Evolutionary conservation across 345 rosid species (phyloP), one percentile per base, ranked within the genome.

Genomic region (Dipteronia sinensis): DNA sequence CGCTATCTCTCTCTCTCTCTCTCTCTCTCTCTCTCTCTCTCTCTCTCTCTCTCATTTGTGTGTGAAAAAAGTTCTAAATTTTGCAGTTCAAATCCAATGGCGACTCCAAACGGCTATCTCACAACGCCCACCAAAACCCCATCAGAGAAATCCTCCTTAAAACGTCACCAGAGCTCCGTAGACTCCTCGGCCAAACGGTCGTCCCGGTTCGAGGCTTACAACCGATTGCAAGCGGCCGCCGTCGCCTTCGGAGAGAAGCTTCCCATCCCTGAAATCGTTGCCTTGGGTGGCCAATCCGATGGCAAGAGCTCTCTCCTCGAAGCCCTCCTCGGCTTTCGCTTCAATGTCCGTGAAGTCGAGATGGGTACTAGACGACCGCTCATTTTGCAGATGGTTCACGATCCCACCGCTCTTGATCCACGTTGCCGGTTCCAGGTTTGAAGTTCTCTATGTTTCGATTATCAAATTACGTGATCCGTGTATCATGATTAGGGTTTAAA

Each of bases 211-310:
- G 98, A 96, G 82, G 98, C 97, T n/a, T 96, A 96, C 82, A 96
- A 92, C 74, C 95, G 97, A 64, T 88, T 96, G 20, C 98, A 96
- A 63, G 97, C 98, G 0, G 95, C 93, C 10, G 98, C 97, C 0
- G 99, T 96, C 12, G 99, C 98, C 49, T 94, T 96, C 81, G 99
- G 99, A 0, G 99, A 96, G 88, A 92, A 92, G 79, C 94, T 96
- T 56, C 98, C 98, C 1, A 96, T 96, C 53, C 98, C 99, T 0
- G 99, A 96, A 84, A 96, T 96, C 17, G 98, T 96, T 1, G 98
- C 97, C 63, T 80, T 96, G 10, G 99, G 99, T 8, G 98, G 99
- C 2, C 99, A 96, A 78, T 96, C 99, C 0, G 99, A 94, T 13
- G 99, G 98, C 0, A 96, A 96, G 82, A 96, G 99, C 78, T 92